Evolutionary conservation across 1,284 basidiomycete genomes (phyloP), one percentile per base, ranked within the genome.

Genomic region (Ganoderma lucidum): DNA sequence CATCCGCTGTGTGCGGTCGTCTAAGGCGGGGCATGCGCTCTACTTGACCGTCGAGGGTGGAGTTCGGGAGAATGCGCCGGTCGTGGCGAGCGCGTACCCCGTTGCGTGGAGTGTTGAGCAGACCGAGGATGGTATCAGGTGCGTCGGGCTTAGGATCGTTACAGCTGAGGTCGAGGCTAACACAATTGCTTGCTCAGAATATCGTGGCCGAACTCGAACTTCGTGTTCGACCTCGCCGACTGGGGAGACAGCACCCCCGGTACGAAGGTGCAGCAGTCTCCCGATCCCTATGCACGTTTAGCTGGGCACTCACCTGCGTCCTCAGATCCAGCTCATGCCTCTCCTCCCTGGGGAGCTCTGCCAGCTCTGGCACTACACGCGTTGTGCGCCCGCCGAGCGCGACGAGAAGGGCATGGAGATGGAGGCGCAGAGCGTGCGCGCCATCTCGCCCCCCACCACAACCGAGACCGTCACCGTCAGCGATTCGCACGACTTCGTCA

Each of bases 41-140:
- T 89, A 84, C 76, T 81, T 90, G 28, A 78, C 80, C 1, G 71
- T 83, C 8, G 80, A 80, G 12, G 78, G 85, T 62, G 83, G 78
- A 0, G 76, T 81, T 30, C 28, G 32, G 32, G 9, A 87, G 15
- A 73, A 84, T 2, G 83, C 77, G 10, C 63, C 65, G 3, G 60
- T 77, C 3, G 72, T 75, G 8, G 67, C 76, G 0, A 77, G 77
- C 0, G 81, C 82, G 1, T 84, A 82, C 65, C 78, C 78, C 1
- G 73, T 74, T 14, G 71, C 71, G 55, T 78, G 76, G 76, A 70
- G 74, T 55, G 74, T 77, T 1, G 70, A 76, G 60, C 70, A 75
- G 66, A 67, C 71, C 14, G 70, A 74, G 28, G 71, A 74, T 2
- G 70, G 71, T 17, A 71, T 78, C 35, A 67, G 72, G 78, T 77